Base-by-base conservation (phyloP, 441 rosid species). In the Rhodomyrtus psidioides region DNA sequence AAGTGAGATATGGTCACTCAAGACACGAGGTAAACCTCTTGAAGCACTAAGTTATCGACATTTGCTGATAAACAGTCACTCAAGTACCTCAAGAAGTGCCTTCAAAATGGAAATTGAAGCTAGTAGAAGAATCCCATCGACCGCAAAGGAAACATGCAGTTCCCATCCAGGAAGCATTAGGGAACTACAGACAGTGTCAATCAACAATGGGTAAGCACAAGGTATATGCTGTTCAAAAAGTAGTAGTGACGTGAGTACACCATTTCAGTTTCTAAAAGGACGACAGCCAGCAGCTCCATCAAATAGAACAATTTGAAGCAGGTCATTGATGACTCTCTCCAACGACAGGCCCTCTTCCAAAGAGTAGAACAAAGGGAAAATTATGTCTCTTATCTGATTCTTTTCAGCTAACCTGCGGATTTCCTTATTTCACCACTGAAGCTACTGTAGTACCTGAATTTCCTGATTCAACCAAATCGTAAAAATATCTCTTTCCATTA, bases 61-160 rank as follows among this genome's bases (percentile, higher is more conserved):
- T 44, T 57, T 53, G 85, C 55, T 53, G 83, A 46, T 62, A 60
- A 54, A 53, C 49, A 60, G 84, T 70, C 23, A 2, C n/a, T 70
- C n/a, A 74, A n/a, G 84, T 91, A 94, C 97, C 97, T 93, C 93
- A 83, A 94, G 96, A 88, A 95, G 91, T 53, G 99, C 95, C 88
- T 91, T 94, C 58, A 91, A 87, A 70, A 94, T 91, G n/a, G 95
- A 94, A 83, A 96, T 93, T 70, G 91, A 91, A 85, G 95, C 93
- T 87, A 96, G 86, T 27, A 95, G 85, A 88, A 96, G 91, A 83
- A 93, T 87, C 86, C 98, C 97, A 88, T 96, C 99, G 83, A 95
- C 96, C 34, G 93, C 97, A 91, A 95, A 96, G 34, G 94, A 94
- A 24, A 95, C 94, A 97, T 94, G 90, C 83, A 85, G 28, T 81